Base-by-base conservation (phyloP, 1,139 yeast species). In the Kurtzmaniella quercitrusa region DNA sequence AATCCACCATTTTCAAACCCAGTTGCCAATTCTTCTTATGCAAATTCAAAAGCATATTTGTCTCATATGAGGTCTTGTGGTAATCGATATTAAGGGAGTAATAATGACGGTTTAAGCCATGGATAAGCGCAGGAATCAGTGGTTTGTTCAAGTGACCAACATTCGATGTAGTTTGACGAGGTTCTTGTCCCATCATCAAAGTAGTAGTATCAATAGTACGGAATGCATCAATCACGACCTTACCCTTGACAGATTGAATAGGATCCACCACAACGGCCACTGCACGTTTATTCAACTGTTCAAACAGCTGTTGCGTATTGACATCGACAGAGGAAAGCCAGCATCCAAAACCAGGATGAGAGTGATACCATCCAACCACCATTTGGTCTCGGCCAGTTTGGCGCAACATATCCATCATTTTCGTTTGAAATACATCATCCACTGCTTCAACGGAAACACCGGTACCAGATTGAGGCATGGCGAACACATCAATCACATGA, bases 321-420 rank as follows among this genome's bases (percentile, higher is more conserved):
- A 94, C 95, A 77, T 93, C 99, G 35, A 93, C 98, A 19, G 94
- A 83, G 6, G 97, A 89, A 55, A 93, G 76, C 98, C 98, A 93
- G 71, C 98, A 93, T n/a, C 98, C 98, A 62, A 91, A 93, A 17
- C 98, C 98, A 2, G 98, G 98, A 67, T 93, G 98, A 21, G 98
- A 91, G 61, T 93, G 99, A 71, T 94, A 94, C 99, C 98, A 91
- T 36, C 98, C 98, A 40, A 91, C 98, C 51, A 94, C 98, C 88
- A 88, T 89, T 63, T 91, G 96, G 66, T 88, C 98, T 65, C 98
- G 80, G 19, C 99, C 99, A 1, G 98, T 94, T 64, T 94, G 98
- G 66, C 88, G 83, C 57, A 94, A 78, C 98, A 94, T 93, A 59
- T 94, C 99, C 98, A 94, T 94, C 99, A 94, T 94, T 61, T 85